Percentiles rank a stretch among this genome's conserved stretches.
These are phyloP conservation scores for Claviceps fusiformis DNA, from an alignment of 2,329 filamentous ascomycete species.

Conservation along the genomic window DNA sequence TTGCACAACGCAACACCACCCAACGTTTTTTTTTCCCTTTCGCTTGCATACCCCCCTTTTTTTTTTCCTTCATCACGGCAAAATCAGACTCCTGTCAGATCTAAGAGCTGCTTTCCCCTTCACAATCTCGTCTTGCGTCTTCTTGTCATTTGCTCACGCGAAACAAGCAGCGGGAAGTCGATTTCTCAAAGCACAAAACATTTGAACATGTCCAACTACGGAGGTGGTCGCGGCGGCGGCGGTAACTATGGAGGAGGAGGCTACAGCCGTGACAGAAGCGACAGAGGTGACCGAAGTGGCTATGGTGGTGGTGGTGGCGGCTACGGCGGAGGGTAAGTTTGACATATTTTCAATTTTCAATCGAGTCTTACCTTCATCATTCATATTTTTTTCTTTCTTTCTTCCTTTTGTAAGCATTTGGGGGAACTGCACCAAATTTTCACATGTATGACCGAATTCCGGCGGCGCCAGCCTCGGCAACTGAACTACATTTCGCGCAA, in stretches of 20 bases:
- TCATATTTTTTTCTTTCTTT: neutral
- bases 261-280: constrained; percentile 28
- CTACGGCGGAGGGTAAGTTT: constrained; percentile 25
- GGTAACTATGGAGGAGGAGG: constrained; percentile 21
- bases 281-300: constrained; percentile 32
- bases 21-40: constrained; percentile 2
- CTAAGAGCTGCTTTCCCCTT: neutral
- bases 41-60: constrained; percentile 15
- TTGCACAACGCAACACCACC: constrained; percentile 5
- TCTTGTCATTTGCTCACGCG: neutral
- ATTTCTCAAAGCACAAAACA: neutral
- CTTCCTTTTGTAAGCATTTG: neutral
- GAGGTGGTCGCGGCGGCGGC: constrained; percentile 21
- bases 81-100: constrained; percentile 7
- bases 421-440: neutral
- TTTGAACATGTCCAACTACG: constrained; percentile 33
- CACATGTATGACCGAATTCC: too few relatives aligned
- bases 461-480: neutral
- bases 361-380: too few relatives aligned
- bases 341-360: neutral
- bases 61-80: constrained; percentile 13
- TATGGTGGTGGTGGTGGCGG: constrained; percentile 20
- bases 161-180: neutral
- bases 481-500: neutral
- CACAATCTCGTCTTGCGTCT: neutral